Evolutionary conservation across 805 yeast genomes (phyloP).

Genomic region (Nakazawaea molendinolei): DNA sequence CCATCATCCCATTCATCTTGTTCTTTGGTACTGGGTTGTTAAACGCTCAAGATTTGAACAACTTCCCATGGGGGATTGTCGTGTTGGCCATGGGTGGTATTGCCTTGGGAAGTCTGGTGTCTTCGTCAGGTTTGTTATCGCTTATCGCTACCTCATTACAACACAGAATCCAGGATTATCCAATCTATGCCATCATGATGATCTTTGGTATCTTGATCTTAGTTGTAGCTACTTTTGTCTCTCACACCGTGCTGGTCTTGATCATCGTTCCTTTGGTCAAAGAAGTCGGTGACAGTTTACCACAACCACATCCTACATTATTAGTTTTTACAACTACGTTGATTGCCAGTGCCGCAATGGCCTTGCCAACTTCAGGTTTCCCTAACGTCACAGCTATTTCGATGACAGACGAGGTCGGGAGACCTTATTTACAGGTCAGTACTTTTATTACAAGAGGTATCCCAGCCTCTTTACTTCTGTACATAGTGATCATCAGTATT

Average conservation of each 20-base stretch:
- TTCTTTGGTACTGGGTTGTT: slow-evolving; percentile 45
- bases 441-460: slow-evolving; percentile 48
- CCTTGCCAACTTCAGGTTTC: slow-evolving; percentile 49
- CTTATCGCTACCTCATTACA: slow-evolving; percentile 41
- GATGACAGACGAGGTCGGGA: slow-evolving; percentile 48
- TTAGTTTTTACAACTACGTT: slow-evolving; percentile 43
- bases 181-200: slow-evolving; percentile 37
- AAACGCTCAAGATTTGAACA: slow-evolving; percentile 41
- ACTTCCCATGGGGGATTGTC: slow-evolving; percentile 49
- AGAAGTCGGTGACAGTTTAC: slow-evolving; percentile 39
- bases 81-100: slow-evolving; percentile 51
- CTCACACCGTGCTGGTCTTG: slow-evolving; percentile 50
- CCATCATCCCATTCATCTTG: slow-evolving; percentile 39
- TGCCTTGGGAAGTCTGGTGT: slow-evolving; percentile 45
- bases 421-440: slow-evolving; percentile 40
- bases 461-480: slow-evolving; percentile 40
- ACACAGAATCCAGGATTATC: slow-evolving; percentile 31
- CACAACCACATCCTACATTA: slow-evolving; percentile 38
- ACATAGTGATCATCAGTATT: slow-evolving; percentile 35
- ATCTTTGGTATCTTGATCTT: slow-evolving; percentile 44
- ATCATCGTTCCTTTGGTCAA: slow-evolving; percentile 44
- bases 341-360: slow-evolving; percentile 51
- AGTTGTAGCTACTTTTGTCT: slow-evolving; percentile 47
- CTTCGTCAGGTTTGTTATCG: slow-evolving; percentile 39
- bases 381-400: slow-evolving; percentile 53